Evolutionary conservation across 805 yeast species (phyloP), one percentile per base, ranked within the genome.

Genomic region (Candida tallmaniae): DNA sequence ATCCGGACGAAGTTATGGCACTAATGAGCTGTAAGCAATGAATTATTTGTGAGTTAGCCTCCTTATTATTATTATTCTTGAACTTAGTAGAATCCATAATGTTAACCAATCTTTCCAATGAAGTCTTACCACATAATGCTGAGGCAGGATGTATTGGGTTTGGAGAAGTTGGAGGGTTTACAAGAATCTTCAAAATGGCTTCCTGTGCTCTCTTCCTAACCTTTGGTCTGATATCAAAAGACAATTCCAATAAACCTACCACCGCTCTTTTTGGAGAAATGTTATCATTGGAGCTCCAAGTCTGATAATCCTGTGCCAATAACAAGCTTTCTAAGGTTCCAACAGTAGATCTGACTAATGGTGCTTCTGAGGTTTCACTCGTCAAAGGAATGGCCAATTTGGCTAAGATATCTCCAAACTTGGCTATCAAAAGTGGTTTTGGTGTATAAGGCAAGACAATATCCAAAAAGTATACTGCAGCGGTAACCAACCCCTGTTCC

Each of bases 181-280:
- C 45, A 40, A 93, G 63, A 20, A 93, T 65, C 3, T 67, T 71
- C 31, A 70, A 62, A n/a, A 93, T 71, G 2, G 97, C 84, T 38
- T 93, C 98, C 50, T 80, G 83, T 1, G 97, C 95, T 66, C 97
- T 81, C 73, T 83, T 86, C 57, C 98, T 78, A 9, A 93, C 95
- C 51, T 93, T 93, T 23, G 98, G 98, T 54, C 97, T 76, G 29
- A 83, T 82, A 58, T 93, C 97, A 27, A 85, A 62, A 0, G 90
- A 76, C 41, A 87, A 69, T 54, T 84, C 87, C 39, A 89, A 60
- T 39, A 89, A 60, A 29, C 90, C 95, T 25, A 74, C 71, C 39
- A 88, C 62, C 27, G 93, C 96, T 68, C 94, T 76, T 52, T 74
- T 76, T 32, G 96, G 95, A n/a, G 83, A 75, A 25, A 77, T 72